Percentiles rank a stretch among this genome's conserved stretches.
Evolutionary conservation across 495 filamentous ascomycete genomes (phyloP).

Genomic region (Penicillium maclennaniae): DNA sequence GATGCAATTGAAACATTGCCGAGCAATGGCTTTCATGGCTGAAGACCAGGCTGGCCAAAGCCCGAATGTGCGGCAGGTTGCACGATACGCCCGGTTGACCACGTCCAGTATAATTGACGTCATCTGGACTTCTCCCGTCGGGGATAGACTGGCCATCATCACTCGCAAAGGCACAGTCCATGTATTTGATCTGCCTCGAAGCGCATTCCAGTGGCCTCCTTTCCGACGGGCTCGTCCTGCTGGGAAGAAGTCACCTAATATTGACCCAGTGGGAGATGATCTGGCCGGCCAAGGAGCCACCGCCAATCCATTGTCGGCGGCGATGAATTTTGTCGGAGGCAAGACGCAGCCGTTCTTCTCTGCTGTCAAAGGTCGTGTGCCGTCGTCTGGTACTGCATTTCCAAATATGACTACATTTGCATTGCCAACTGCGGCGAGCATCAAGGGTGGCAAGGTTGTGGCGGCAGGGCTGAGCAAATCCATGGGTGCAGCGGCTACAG

Average conservation of each 20-base stretch:
- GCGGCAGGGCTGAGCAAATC: slow-evolving; percentile 81
- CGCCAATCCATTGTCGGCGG: slow-evolving; percentile 62
- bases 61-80: slow-evolving; percentile 70
- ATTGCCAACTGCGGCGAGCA: slow-evolving; percentile 62
- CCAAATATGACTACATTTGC: slow-evolving; percentile 44
- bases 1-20: slow-evolving; percentile 56
- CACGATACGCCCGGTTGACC: slow-evolving; percentile 84
- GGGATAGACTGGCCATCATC: slow-evolving; percentile 76
- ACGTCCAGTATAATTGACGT: slow-evolving; percentile 86
- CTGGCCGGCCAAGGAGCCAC: slow-evolving; percentile 48
- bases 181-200: slow-evolving; percentile 77
- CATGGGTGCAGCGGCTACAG: slow-evolving; percentile 74
- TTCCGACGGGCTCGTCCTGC: slow-evolving; percentile 57
- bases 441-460: slow-evolving; percentile 70
- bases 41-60: slow-evolving; percentile 31
- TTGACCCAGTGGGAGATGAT: slow-evolving; percentile 34
- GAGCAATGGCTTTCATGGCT: slow-evolving; percentile 38
- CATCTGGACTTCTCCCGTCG: slow-evolving; percentile 77
- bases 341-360: slow-evolving; percentile 58
- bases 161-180: slow-evolving; percentile 94
- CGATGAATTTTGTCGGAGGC: slow-evolving; percentile 51
- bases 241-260: slow-evolving; percentile 32
- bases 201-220: slow-evolving; percentile 86
- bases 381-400: slow-evolving; percentile 48
- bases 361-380: slow-evolving; percentile 49